Base-by-base conservation (phyloP, 164 flowering plant species). In the Buxus sempervirens region DNA sequence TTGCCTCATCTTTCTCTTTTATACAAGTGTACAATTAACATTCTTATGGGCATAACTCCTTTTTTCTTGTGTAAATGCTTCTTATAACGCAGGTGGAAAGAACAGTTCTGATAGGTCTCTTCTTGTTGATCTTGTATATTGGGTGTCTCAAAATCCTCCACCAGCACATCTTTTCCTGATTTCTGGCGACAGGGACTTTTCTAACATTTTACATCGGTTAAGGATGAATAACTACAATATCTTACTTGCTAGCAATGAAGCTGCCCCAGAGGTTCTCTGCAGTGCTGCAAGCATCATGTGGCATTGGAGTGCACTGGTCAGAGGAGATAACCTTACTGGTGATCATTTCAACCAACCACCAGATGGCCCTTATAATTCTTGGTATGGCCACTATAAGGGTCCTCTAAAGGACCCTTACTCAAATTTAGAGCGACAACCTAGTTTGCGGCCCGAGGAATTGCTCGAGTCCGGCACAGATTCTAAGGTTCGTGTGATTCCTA, bases 111-210 rank as follows among this genome's bases (percentile, higher is more conserved):
- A 91, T 76, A 86, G 85, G 72, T 85, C 89, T 57, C 89, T 89
- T 71, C 78, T 89, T 22, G 70, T 85, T 22, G 92, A 90, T 74
- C 90, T 95, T 27, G 76, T 86, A 82, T 81, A 71, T 72, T 91
- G 98, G 98, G 89, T 84, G 57, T 82, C 90, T 51, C 96, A 86
- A 67, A 89, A 95, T 74, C 98, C 98, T 57, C 97, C 98, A 45
- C 98, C 98, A 21, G 96, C 92, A 20, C 97, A 95, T 76, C 78
- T 95, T 70, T 86, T 95, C 62, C 67, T 95, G 45, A 90, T 95
- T 62, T 90, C 98, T n/a, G 88, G 94, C 27, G 97, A 95, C 68
- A 70, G 77, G 64, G 97, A 85, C 74, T 89, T 90, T 64, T 85
- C 97, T 8, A 78, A 75, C 65, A 71, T 81, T 65, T 76, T 95